Evolutionary conservation across 2,329 filamentous ascomycete genomes (phyloP), one percentile per base, ranked within the genome.

Genomic region (Helotiales sp.): DNA sequence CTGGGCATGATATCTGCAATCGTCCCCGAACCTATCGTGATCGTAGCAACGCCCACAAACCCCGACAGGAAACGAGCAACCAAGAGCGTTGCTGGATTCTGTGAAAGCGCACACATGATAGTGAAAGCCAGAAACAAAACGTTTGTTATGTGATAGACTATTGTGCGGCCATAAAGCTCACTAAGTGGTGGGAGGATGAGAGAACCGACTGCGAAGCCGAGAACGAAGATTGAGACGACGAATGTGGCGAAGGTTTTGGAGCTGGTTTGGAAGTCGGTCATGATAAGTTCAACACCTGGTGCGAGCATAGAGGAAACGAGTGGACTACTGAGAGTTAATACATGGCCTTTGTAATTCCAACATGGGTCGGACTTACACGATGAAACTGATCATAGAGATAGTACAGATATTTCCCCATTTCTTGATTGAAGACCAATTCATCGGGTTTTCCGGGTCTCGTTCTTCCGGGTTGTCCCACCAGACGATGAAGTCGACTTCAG

Each of bases 1-100:
- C 84, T 82, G 0, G 76, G 74, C 40, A 91, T 83, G 77, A 92
- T 82, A 75, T 92, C 90, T 34, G 87, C 86, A 37, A 92, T 88
- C 3, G 86, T 87, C 17, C 89, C 89, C 32, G 87, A 87, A 11
- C 72, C 72, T 68, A 89, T 87, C 0, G 89, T 89, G 8, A 92
- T 59, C 1, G 66, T 62, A 7, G 69, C 45, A 6, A 83, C 10
- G 79, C 89, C 90, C 54, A 89, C 89, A 17, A 86, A 77, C 8
- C 90, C 91, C 3, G 85, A 83, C 2, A 91, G 71, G 70, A 91
- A 85, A 1, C 89, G 85, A 71, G 90, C 87, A 13, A 78, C 81
- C 50, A 89, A 83, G 22, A 90, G 79, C 50, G 82, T 75, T 15
- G 75, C 77, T 17, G 85, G 73, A 15, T 78, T 80, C 0, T 81